Evolutionary conservation across 2,329 filamentous ascomycete species (phyloP).

Genomic region (Didymosphaeria variabile): DNA sequence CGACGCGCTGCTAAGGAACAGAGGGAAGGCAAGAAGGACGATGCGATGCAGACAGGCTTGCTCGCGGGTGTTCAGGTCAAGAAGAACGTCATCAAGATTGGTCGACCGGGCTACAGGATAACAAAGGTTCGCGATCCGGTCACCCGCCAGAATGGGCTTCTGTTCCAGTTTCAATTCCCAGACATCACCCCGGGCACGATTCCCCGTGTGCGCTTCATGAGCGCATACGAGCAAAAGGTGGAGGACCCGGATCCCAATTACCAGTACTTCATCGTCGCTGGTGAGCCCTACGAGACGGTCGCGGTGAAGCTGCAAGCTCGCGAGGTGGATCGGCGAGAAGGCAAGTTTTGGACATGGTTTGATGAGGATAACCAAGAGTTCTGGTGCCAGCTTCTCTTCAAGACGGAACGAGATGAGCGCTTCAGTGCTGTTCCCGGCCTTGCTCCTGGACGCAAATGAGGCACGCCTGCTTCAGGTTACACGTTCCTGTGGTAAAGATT

Average conservation of each 20-base stretch:
- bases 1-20: constrained; percentile 95
- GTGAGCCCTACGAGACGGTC: constrained; percentile 97
- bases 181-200: constrained; percentile 80
- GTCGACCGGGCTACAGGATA: constrained; percentile 95
- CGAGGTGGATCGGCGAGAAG: constrained; percentile 89
- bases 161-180: constrained; percentile 97
- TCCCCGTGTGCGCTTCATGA: constrained; percentile 95
- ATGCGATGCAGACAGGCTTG: constrained; percentile 77
- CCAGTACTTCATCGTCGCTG: constrained; percentile 94
- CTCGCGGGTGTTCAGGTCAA: constrained; percentile 73
- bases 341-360: constrained; percentile 92
- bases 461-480: constrained; percentile 4
- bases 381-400: constrained; percentile 97
- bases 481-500: not conserved
- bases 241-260: constrained; percentile 92
- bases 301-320: constrained; percentile 94
- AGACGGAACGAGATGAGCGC: constrained; percentile 95
- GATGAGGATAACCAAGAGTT: constrained; percentile 96
- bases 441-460: constrained; percentile 58
- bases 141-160: constrained; percentile 84
- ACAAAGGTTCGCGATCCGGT: constrained; percentile 92
- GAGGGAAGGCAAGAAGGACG: constrained; percentile 79
- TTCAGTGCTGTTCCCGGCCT: constrained; percentile 74
- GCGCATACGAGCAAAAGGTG: constrained; percentile 92
- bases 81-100: constrained; percentile 92